Percentiles rank a stretch among this genome's conserved stretches.
Evolutionary conservation across 495 filamentous ascomycete species (phyloP).

Genomic region (Aspergillus hancockii): DNA sequence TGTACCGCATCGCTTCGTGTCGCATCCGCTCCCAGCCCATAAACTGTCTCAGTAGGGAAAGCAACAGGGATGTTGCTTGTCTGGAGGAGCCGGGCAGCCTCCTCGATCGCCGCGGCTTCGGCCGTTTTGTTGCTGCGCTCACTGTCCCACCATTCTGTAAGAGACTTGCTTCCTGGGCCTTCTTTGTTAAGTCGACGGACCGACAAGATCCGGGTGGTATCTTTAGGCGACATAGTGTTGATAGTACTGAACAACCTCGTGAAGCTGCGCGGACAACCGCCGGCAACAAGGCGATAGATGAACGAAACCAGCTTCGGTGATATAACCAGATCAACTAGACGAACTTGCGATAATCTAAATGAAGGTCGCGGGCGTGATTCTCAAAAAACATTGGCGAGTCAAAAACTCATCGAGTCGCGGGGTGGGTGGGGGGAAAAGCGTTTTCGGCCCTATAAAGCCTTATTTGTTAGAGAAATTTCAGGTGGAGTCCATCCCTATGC

Average conservation of each 20-base stretch:
- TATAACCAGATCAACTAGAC: neutral
- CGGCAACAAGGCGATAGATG: slow-evolving; percentile 32
- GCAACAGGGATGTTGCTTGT: slow-evolving; percentile 75
- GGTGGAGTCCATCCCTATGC: neutral
- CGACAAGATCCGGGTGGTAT: slow-evolving; percentile 41
- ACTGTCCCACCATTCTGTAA: slow-evolving; percentile 49
- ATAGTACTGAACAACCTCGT: slow-evolving; percentile 30
- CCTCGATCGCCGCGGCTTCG: slow-evolving; percentile 41
- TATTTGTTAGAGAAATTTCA: slow-evolving; percentile 3
- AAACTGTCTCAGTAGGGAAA: slow-evolving; percentile 98
- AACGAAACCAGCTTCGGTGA: slow-evolving; percentile 35
- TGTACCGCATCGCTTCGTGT: slow-evolving; percentile 81
- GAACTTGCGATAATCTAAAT: neutral
- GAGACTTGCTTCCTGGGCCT: slow-evolving; percentile 38
- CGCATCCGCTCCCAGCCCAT: slow-evolving; percentile 93
- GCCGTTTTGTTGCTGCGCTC: slow-evolving; percentile 38
- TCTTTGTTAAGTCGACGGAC: slow-evolving; percentile 42
- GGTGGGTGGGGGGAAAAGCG: slow-evolving; percentile 6
- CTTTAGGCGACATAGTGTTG: slow-evolving; percentile 19
- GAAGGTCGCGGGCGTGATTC: neutral
- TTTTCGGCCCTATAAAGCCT: slow-evolving; percentile 6
- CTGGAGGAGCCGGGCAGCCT: slow-evolving; percentile 62
- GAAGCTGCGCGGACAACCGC: slow-evolving; percentile 36
- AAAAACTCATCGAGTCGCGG: slow-evolving; percentile 9
- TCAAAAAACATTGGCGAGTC: neutral